A percentile compares a stretch with the other conserved stretches of the same genome.
Conservation (phyloP, 2,329 filamentous ascomycete species). For the Biscogniauxia sp. region DNA sequence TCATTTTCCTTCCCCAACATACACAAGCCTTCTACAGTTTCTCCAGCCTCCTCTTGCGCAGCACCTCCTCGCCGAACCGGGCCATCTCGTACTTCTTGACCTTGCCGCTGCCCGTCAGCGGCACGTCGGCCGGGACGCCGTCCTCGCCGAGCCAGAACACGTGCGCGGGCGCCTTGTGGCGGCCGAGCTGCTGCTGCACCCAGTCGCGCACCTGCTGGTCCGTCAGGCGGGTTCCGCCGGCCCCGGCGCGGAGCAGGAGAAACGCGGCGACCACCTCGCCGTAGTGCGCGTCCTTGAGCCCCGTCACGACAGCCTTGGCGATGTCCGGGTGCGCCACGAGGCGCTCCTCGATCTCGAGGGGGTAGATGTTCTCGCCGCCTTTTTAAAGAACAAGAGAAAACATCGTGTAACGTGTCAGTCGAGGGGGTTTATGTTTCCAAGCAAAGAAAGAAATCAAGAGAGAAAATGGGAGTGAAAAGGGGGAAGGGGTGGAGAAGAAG, state of each 20-base stretch:
- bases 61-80: conserved; percentile 51
- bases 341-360: conserved; percentile 72
- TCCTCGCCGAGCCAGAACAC: conserved; percentile 73
- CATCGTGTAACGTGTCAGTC: neutral
- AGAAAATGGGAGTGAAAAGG: neutral
- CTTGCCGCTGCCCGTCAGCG: conserved; percentile 71
- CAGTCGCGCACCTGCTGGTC: conserved; percentile 59
- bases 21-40: conserved; percentile 37
- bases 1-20: neutral
- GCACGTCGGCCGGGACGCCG: conserved; percentile 53
- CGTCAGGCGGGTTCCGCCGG: conserved; percentile 36
- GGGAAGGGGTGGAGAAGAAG: neutral
- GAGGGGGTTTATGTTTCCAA: neutral
- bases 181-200: conserved; percentile 59
- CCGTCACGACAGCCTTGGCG: conserved; percentile 65
- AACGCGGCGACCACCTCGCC: conserved; percentile 73
- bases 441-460: neutral
- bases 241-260: conserved; percentile 39
- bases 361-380: conserved; percentile 73
- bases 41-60: conserved; percentile 46
- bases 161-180: conserved; percentile 68
- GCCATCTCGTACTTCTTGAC: conserved; percentile 67
- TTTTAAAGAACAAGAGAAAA: neutral
- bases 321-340: conserved; percentile 64
- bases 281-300: conserved; percentile 67